These are phyloP conservation scores for Leptodontidium sp. DNA, from an alignment of 2,329 filamentous ascomycete species.

Conservation along the genomic window DNA sequence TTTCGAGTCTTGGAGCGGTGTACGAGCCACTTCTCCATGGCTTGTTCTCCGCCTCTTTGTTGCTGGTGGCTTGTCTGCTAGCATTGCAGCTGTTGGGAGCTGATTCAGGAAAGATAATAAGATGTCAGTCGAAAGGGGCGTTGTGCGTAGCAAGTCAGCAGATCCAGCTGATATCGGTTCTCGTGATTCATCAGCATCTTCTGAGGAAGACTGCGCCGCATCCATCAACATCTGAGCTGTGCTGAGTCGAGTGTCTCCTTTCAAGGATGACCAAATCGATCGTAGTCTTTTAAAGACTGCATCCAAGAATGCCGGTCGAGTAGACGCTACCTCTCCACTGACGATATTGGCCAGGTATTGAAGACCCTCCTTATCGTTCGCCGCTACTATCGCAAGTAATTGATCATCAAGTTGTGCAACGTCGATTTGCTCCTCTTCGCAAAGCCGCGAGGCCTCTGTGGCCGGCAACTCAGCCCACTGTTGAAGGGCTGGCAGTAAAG, in stretches of 20 bases:
- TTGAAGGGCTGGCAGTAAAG: slow-evolving; percentile 78
- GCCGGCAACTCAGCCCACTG: slow-evolving; percentile 69
- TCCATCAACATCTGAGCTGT: slow-evolving; percentile 70
- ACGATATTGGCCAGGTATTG: slow-evolving; percentile 61
- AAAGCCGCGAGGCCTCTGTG: slow-evolving; percentile 59
- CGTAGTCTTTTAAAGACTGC: slow-evolving; percentile 74
- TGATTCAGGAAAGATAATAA: slow-evolving; percentile 77
- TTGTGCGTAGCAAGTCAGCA: slow-evolving; percentile 74
- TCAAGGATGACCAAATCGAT: slow-evolving; percentile 77
- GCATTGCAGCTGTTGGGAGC: slow-evolving; percentile 75
- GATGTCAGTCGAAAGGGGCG: slow-evolving; percentile 77
- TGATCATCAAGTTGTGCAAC: slow-evolving; percentile 58
- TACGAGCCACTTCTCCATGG: slow-evolving; percentile 70
- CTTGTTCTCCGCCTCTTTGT: slow-evolving; percentile 84
- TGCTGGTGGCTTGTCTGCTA: slow-evolving; percentile 75
- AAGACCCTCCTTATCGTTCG: slow-evolving; percentile 66
- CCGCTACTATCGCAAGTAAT: slow-evolving; percentile 59
- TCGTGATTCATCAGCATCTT: slow-evolving; percentile 43
- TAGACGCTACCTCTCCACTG: slow-evolving; percentile 52
- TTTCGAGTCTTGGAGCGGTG: slow-evolving; percentile 67
- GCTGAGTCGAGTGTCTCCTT: slow-evolving; percentile 65
- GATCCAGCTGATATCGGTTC: slow-evolving; percentile 64
- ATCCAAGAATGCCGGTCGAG: slow-evolving; percentile 61
- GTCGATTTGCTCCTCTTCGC: slow-evolving; percentile 57
- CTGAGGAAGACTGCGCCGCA: slow-evolving; percentile 57